Conservation (phyloP, 257 asterid genomes). For the Perilla frutescens region DNA sequence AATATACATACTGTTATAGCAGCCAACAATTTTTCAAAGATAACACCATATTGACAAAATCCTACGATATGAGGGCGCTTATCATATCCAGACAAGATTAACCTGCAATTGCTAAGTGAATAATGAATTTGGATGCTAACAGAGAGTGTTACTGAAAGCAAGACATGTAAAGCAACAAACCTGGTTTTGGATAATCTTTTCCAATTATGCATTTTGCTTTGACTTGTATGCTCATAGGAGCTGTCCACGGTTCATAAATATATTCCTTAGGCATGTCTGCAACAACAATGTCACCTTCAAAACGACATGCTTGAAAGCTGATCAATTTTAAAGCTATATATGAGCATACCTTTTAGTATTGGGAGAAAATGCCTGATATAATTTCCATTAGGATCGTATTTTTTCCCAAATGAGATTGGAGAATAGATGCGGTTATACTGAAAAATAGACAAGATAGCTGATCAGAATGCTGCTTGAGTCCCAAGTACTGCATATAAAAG, state of each 20-base stretch:
- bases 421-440: conserved; percentile 95
- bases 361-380: conserved; percentile 93
- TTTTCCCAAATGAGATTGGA: conserved; percentile 92
- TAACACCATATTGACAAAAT: not conserved
- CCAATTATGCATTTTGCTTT: conserved; percentile 90
- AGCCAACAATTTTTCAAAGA: not conserved
- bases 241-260: conserved; percentile 96
- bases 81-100: not conserved
- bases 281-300: conserved; percentile 26
- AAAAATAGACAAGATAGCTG: conserved; percentile 25
- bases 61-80: not conserved
- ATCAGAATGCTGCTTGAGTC: conserved; percentile 20
- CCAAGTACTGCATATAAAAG: not conserved
- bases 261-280: conserved; percentile 97
- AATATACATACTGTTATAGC: not conserved
- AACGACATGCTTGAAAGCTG: conserved; percentile 22
- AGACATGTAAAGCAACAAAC: conserved; percentile 41
- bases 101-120: conserved; percentile 6
- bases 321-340: conserved; percentile 19
- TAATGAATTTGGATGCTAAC: not conserved
- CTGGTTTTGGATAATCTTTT: conserved; percentile 96
- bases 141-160: conserved; percentile 14
- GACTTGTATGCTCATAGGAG: conserved; percentile 78
- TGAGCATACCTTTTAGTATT: conserved; percentile 69
- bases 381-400: conserved; percentile 82